phyloP scores from a whole-genome alignment of 2,329 filamentous ascomycete species.

The Huntiella omanensis region DNA sequence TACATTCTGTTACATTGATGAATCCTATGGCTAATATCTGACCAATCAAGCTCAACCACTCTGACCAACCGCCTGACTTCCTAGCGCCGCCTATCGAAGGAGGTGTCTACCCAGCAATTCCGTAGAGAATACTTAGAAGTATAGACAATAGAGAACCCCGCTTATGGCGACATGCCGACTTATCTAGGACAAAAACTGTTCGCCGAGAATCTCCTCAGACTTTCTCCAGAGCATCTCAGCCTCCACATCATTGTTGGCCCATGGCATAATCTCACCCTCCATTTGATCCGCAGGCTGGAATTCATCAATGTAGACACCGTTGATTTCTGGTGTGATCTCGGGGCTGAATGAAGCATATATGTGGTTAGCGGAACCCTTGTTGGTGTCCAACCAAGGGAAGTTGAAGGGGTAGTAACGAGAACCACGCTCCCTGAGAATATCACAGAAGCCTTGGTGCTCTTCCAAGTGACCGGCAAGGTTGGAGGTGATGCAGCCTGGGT shows the following conservation, averaged over 20 bases:
- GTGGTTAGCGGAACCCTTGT: conserved; percentile 1
- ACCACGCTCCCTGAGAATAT: neutral
- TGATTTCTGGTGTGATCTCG: neutral
- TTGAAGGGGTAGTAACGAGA: neutral
- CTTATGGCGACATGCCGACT: neutral
- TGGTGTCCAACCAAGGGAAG: neutral
- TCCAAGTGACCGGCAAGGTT: conserved; percentile 8
- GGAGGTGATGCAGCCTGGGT: conserved; percentile 13
- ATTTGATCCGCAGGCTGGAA: neutral
- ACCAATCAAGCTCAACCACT: neutral
- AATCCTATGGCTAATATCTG: neutral
- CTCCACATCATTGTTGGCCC: conserved; percentile 7
- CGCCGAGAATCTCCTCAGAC: conserved; percentile 10
- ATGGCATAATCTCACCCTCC: conserved; percentile 2
- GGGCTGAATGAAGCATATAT: conserved; percentile 1
- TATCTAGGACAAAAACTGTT: conserved; percentile 2
- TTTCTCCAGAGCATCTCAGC: conserved; percentile 13
- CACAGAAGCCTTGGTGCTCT: neutral
- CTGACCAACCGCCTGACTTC: conserved; percentile 2
- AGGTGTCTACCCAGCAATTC: conserved; percentile 8
- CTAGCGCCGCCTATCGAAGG: conserved; percentile 4
- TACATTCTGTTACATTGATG: neutral
- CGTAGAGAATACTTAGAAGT: conserved; percentile 1
- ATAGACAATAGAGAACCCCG: neutral
- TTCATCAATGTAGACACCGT: neutral